Conservation (phyloP, 805 yeast genomes). For the Clavispora asparagi region DNA sequence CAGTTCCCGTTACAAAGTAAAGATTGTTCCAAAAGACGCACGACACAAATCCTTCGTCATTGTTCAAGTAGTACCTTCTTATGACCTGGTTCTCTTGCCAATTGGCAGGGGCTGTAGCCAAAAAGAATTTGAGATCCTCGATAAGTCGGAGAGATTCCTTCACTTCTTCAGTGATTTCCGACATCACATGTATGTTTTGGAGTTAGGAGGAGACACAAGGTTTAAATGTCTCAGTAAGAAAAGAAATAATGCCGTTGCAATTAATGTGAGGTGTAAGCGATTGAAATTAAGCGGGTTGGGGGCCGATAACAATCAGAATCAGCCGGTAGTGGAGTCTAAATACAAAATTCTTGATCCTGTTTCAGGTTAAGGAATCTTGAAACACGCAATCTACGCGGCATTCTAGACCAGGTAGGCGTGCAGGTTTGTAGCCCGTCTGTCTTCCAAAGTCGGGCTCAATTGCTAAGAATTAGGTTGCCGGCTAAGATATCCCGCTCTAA, state of each 20-base stretch:
- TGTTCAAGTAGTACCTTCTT: slow-evolving; percentile 76
- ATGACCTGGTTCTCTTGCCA: slow-evolving; percentile 90
- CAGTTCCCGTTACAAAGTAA: slow-evolving; percentile 91
- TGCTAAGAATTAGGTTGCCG: background rate
- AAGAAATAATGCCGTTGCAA: background rate
- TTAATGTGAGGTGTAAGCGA: background rate
- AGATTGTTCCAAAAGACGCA: slow-evolving; percentile 91
- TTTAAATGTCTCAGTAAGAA: background rate
- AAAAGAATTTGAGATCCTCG: slow-evolving; percentile 77
- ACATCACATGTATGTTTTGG: slow-evolving; percentile 2
- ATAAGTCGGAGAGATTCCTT: slow-evolving; percentile 54
- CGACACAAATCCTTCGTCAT: slow-evolving; percentile 86
- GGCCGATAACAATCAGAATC: background rate
- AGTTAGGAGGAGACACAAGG: background rate
- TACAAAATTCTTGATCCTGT: slow-evolving; percentile 6
- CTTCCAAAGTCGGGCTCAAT: background rate
- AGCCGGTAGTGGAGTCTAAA: slow-evolving; percentile 6
- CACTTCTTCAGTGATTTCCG: slow-evolving; percentile 13
- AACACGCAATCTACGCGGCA: slow-evolving; percentile 11
- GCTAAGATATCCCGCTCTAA: background rate
- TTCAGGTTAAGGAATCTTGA: slow-evolving; percentile 12
- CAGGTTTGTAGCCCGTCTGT: background rate
- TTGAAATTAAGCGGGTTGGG: background rate
- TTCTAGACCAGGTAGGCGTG: background rate
- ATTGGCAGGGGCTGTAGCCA: slow-evolving; percentile 90